Conservation (phyloP, 768 basidiomycete species). For the Cantharellus anzutake region DNA sequence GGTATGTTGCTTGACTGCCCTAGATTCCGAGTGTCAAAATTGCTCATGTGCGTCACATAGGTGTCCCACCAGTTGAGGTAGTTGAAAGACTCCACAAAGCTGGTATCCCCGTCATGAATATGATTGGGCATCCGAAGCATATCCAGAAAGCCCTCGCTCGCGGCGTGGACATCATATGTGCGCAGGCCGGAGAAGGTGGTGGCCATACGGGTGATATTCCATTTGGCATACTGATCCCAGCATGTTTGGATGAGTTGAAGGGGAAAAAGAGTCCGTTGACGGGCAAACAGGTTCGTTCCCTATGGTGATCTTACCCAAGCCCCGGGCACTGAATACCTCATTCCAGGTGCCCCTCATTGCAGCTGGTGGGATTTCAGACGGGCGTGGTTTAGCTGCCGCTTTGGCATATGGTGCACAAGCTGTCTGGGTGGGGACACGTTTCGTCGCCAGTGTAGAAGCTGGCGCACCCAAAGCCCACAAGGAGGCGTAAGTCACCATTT, state of each 20-base stretch:
- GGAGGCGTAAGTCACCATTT: conserved; percentile 27
- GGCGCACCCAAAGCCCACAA: conserved; percentile 73
- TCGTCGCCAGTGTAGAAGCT: conserved; percentile 69
- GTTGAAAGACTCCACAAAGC: conserved; percentile 69
- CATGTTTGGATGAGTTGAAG: conserved; percentile 69
- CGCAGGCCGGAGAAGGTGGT: conserved; percentile 47
- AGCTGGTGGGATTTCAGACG: conserved; percentile 83
- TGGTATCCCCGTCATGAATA: conserved; percentile 66
- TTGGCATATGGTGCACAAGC: conserved; percentile 77
- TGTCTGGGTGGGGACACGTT: conserved; percentile 72
- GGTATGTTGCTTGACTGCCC: background rate
- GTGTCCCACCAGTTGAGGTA: conserved; percentile 66
- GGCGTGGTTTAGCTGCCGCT: conserved; percentile 72
- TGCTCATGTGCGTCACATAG: conserved; percentile 22
- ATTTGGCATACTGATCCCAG: conserved; percentile 56
- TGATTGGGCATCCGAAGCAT: conserved; percentile 60
- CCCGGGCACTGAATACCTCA: too few relatives aligned
- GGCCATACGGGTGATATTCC: conserved; percentile 76
- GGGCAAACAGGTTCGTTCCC: conserved; percentile 30
- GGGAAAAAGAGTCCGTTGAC: conserved; percentile 63
- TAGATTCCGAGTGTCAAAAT: background rate
- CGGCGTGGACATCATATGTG: conserved; percentile 85
- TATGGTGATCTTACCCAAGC: too few relatives aligned
- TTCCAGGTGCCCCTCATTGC: conserved; percentile 57
- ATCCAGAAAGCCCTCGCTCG: conserved; percentile 53